A percentile compares a stretch with the other conserved stretches of the same genome.
Evolutionary conservation across 371 early-diverging fungal genomes (phyloP).

Genomic region (Haplosporangium sp.): DNA sequence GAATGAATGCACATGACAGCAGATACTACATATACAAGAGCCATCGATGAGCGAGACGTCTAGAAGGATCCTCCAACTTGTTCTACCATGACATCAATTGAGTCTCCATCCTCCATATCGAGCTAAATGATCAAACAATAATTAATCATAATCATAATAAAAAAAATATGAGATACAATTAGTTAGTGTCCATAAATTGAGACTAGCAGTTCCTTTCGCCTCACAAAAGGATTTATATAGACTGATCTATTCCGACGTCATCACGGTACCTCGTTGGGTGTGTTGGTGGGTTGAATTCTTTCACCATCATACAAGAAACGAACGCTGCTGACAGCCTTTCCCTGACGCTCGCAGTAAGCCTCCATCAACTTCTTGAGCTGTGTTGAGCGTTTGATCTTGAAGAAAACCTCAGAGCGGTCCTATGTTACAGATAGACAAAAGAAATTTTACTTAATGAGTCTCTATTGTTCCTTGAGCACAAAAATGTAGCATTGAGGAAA

Average conservation of each 20-base stretch:
- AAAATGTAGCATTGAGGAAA: background rate
- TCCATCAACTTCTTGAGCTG: slow-evolving; percentile 93
- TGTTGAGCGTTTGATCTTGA: slow-evolving; percentile 94
- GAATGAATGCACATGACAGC: background rate
- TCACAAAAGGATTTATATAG: background rate
- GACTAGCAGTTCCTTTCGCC: background rate
- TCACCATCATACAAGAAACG: slow-evolving; percentile 93
- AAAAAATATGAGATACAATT: too few species aligned
- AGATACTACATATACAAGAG: background rate
- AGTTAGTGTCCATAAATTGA: background rate
- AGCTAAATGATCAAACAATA: slow-evolving; percentile 65
- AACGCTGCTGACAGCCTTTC: slow-evolving; percentile 79
- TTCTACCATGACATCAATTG: slow-evolving; percentile 93
- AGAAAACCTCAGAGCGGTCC: slow-evolving; percentile 86
- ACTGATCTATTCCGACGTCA: background rate
- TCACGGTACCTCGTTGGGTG: slow-evolving; percentile 81
- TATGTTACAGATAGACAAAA: slow-evolving; percentile 25
- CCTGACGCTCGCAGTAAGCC: slow-evolving; percentile 86
- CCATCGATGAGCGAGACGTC: background rate
- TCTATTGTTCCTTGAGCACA: too few species aligned
- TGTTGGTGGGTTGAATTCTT: slow-evolving; percentile 80
- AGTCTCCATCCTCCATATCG: slow-evolving; percentile 95
- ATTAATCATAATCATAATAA: too few species aligned
- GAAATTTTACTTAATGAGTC: too few species aligned
- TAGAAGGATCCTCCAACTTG: slow-evolving; percentile 83